A percentile compares a stretch with the other conserved stretches of the same genome.
phyloP scores from a whole-genome alignment of 495 filamentous ascomycete species.

The Aspergillus taichungensis region DNA sequence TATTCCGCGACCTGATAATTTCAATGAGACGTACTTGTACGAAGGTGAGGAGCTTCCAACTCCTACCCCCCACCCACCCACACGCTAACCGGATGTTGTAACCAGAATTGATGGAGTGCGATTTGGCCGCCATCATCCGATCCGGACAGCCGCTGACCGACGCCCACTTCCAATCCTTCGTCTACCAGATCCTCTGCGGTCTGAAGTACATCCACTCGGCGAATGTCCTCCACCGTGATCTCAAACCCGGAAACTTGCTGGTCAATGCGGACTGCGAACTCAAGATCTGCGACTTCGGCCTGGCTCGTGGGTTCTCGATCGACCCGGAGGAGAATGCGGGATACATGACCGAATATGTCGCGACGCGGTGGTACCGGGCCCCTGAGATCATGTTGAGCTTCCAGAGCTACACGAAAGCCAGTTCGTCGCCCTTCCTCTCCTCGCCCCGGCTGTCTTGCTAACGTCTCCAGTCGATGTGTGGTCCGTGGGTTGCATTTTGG shows the following conservation, averaged over 20 bases:
- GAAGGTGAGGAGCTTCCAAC: conserved; percentile 55
- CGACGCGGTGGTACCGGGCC: conserved; percentile 96
- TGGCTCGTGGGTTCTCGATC: conserved; percentile 91
- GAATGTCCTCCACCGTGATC: conserved; percentile 90
- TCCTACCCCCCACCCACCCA: neutral
- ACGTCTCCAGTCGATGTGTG: conserved; percentile 78
- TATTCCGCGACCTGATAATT: conserved; percentile 93
- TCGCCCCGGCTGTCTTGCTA: conserved; percentile 8
- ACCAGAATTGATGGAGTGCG: conserved; percentile 96
- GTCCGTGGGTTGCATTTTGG: conserved; percentile 97
- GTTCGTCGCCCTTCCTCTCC: conserved; percentile 46
- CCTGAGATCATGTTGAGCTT: conserved; percentile 99
- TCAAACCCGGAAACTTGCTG: conserved; percentile 94
- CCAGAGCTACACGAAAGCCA: conserved; percentile 99
- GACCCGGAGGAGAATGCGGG: conserved; percentile 97
- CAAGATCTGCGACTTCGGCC: conserved; percentile 97
- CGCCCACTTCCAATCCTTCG: conserved; percentile 91
- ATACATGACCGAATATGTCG: conserved; percentile 99
- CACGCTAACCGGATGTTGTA: conserved; percentile 7
- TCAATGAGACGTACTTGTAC: conserved; percentile 98
- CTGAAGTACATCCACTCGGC: conserved; percentile 98
- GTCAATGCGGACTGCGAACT: conserved; percentile 99
- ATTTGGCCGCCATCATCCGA: conserved; percentile 94
- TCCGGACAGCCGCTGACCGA: conserved; percentile 94
- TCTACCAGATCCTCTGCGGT: conserved; percentile 90